Evolutionary conservation across 108 stramenopile species (phyloP).

Genomic region (Hondaea fermentalgiana): DNA sequence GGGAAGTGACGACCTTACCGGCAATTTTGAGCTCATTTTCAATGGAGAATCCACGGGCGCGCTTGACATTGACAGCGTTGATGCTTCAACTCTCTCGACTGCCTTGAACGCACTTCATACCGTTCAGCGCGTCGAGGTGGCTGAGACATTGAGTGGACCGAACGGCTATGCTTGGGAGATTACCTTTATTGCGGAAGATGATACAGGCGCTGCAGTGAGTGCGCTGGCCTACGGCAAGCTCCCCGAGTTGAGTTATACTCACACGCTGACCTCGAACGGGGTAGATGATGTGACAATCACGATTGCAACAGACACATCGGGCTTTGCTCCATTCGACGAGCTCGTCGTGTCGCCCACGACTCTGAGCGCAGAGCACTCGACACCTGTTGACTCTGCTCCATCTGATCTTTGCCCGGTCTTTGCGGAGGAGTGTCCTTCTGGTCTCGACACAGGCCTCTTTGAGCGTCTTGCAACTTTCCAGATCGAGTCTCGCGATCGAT

Average conservation of each 20-base stretch:
- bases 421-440: background rate
- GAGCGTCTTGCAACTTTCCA: background rate
- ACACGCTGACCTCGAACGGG: background rate
- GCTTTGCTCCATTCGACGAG: background rate
- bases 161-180: background rate
- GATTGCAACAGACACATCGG: background rate
- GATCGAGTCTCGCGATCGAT: constrained; percentile 2
- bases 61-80: background rate
- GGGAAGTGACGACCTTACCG: background rate
- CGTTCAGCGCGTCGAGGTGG: background rate
- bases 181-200: background rate
- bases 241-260: background rate
- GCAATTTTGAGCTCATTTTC: background rate
- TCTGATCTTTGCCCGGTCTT: background rate
- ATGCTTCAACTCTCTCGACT: background rate
- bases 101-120: background rate
- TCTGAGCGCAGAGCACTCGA: background rate
- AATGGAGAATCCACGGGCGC: background rate
- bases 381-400: background rate
- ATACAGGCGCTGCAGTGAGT: background rate
- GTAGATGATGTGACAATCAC: background rate
- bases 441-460: background rate
- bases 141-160: background rate
- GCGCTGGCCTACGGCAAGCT: background rate
- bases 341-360: background rate